Evolutionary conservation across 495 filamentous ascomycete genomes (phyloP).

Genomic region (Gamarada debralockiae): DNA sequence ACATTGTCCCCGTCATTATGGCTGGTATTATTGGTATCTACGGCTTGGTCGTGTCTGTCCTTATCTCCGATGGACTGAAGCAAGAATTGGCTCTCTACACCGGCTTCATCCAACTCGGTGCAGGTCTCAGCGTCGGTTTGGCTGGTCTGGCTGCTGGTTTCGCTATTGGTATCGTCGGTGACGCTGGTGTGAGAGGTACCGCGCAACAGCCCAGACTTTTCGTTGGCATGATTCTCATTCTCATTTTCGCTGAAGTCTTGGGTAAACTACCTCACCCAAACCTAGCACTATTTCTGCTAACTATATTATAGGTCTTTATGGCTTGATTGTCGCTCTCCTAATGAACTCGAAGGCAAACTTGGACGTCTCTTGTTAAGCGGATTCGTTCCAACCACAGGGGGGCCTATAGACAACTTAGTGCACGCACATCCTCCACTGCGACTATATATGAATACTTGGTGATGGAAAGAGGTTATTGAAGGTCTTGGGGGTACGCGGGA

Average conservation of each 20-base stretch:
- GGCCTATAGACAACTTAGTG: slow-evolving; percentile 17
- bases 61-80: slow-evolving; percentile 87
- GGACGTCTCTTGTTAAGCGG: slow-evolving; percentile 35
- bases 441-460: slow-evolving; percentile 23
- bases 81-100: slow-evolving; percentile 87
- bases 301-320: slow-evolving; percentile 74
- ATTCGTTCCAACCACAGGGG: not conserved
- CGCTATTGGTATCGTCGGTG: slow-evolving; percentile 98
- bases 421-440: slow-evolving; percentile 15
- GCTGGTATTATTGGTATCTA: slow-evolving; percentile 99
- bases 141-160: slow-evolving; percentile 97
- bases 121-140: slow-evolving; percentile 93
- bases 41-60: slow-evolving; percentile 95
- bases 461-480: slow-evolving; percentile 2
- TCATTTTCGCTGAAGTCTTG: slow-evolving; percentile 99
- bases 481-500: slow-evolving; percentile 4
- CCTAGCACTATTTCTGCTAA: slow-evolving; percentile 11
- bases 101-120: slow-evolving; percentile 95
- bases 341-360: slow-evolving; percentile 84
- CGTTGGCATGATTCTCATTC: slow-evolving; percentile 99
- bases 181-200: slow-evolving; percentile 97
- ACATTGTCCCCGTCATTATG: slow-evolving; percentile 99
- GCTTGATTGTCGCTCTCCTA: slow-evolving; percentile 94
- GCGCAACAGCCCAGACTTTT: slow-evolving; percentile 96
- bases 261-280: slow-evolving; percentile 51